Evolutionary conservation across 179 eudicot genomes (phyloP).

Genomic region (Beta corolliflora): DNA sequence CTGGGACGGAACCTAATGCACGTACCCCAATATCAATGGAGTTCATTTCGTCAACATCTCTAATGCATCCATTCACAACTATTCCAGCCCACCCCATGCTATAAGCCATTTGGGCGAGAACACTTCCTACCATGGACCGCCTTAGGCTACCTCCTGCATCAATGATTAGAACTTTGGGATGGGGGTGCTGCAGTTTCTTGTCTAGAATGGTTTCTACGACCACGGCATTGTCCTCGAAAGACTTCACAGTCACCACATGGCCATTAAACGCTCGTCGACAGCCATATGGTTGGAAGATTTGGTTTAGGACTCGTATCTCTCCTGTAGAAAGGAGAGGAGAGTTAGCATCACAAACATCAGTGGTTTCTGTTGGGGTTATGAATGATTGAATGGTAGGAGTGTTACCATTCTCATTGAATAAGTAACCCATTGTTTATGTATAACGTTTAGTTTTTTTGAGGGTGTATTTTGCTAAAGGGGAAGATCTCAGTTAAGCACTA

Average conservation of each 20-base stretch:
- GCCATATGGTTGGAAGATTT: constrained; percentile 21
- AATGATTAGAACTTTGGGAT: constrained; percentile 11
- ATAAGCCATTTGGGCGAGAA: constrained; percentile 13
- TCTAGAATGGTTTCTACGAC: constrained; percentile 1
- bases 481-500: no score
- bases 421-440: no score
- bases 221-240: constrained; percentile 26
- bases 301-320: constrained; percentile 13
- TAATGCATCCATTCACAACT: constrained; percentile 25
- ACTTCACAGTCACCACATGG: constrained; percentile 24
- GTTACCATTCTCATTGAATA: background rate
- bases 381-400: background rate
- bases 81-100: constrained; percentile 26
- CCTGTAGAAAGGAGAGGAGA: constrained; percentile 18
- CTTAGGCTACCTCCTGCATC: constrained; percentile 15
- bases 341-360: constrained; percentile 31
- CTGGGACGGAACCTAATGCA: constrained; percentile 26
- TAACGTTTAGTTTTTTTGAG: no score
- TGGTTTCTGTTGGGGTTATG: constrained; percentile 6
- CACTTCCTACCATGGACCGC: constrained; percentile 21
- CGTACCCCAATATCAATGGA: constrained; percentile 21
- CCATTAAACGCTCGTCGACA: constrained; percentile 17
- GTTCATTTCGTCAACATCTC: constrained; percentile 22
- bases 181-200: background rate
- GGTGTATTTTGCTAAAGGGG: no score